phyloP scores from a whole-genome alignment of 73 alveolate genomes.

The Breviolum minutum region DNA sequence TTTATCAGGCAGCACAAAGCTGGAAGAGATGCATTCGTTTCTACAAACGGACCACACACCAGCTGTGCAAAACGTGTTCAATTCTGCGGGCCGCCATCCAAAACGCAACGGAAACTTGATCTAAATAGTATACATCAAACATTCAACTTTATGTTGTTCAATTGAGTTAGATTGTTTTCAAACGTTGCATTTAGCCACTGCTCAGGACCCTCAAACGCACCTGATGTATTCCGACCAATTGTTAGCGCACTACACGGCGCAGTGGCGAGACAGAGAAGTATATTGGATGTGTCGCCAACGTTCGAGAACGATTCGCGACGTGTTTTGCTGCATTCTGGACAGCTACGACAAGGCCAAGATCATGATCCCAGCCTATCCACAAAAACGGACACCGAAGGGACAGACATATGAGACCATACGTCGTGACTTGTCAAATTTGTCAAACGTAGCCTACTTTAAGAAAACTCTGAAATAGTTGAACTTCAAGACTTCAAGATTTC shows the following conservation, averaged over 20 bases:
- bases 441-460: not conserved
- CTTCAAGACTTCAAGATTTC: not conserved
- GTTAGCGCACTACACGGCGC: not conserved
- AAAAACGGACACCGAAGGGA: not conserved
- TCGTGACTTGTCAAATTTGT: not conserved
- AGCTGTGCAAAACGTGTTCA: not conserved
- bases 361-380: not conserved
- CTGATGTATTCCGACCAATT: conserved; percentile 21
- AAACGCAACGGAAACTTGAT: no score
- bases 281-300: conserved; percentile 29
- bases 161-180: no score
- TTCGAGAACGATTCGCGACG: not conserved
- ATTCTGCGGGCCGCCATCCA: not conserved
- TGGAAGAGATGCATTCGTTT: not conserved
- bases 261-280: conserved; percentile 5
- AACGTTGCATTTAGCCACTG: no score
- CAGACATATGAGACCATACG: not conserved
- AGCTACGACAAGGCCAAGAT: conserved; percentile 18
- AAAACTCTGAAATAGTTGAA: not conserved
- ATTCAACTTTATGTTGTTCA: no score
- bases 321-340: not conserved
- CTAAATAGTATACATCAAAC: no score
- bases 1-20: not conserved
- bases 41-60: not conserved
- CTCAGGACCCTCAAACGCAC: not conserved